Base-by-base conservation (phyloP, 2,329 filamentous ascomycete species). In the Paradendryphiella salina region DNA sequence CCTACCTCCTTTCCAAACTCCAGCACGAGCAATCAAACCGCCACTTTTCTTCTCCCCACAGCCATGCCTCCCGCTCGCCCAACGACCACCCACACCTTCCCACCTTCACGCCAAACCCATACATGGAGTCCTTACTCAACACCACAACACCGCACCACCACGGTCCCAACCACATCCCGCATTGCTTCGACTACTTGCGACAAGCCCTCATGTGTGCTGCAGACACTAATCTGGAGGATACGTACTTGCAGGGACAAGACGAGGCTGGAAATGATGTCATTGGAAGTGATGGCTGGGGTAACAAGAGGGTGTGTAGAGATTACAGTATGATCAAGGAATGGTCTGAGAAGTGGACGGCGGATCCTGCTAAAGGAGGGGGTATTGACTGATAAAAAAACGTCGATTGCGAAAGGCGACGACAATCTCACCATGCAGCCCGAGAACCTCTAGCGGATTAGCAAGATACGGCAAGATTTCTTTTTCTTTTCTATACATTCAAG, bases 121-220 rank as follows among this genome's bases (percentile, higher is more conserved):
- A 48, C 13, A 28, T 54, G 4, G 54, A 54, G 20, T 32, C 40
- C 3, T 18, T 50, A 2, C 26, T 54, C n/a, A 7, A 23, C 3
- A 20, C 39, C 13, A 18, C 20, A 1, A 31, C 14, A 18, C 17
- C 21, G 5, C 43, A 21, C 7, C 26, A 38, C 10, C 26, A 50
- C 9, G 20, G 37, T 3, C 11, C 34, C 2, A 37, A 31, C 0
- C 54, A 56, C 6, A 23, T 48, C 8, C 26, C 18, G 5, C 64
- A 68, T 32, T 68, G 65, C 39, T 66, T 68, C 42, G 60, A 65
- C 15, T 68, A 66, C 39, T 34, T 68, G 3, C 35, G 65, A 3
- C 62, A 68, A 20, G 60, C 58, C 0, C 58, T 68, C 23, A 65
- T 58, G 48, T 68, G 65, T 32, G 54, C 57, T 26, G 64, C 61